phyloP scores from a whole-genome alignment of 2,329 filamentous ascomycete species.

The Venturia aucupariae region DNA sequence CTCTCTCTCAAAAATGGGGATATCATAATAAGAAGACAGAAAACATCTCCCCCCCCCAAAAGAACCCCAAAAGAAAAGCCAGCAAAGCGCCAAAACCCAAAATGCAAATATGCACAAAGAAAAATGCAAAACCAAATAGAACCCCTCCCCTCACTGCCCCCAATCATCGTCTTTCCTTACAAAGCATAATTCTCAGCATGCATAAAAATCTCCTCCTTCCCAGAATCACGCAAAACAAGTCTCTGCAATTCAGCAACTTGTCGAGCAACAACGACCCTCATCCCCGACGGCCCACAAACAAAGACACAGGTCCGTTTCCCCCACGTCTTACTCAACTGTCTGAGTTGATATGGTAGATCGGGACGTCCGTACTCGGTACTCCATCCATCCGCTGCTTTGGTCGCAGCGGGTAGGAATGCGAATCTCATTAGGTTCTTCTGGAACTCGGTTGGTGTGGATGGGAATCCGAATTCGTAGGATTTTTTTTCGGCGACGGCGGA shows the following conservation, averaged over 20 bases:
- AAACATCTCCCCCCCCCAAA: background rate
- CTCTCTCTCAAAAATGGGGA: background rate
- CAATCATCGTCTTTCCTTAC: constrained; percentile 39
- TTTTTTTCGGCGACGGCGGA: constrained; percentile 15
- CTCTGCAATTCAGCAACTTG: constrained; percentile 75
- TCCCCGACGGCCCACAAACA: constrained; percentile 79
- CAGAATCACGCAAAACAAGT: constrained; percentile 53
- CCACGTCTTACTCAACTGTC: constrained; percentile 68
- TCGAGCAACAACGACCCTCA: constrained; percentile 81
- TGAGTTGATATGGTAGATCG: constrained; percentile 77
- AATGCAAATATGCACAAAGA: background rate
- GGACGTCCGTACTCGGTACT: constrained; percentile 87
- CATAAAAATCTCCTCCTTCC: constrained; percentile 73
- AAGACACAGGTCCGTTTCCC: constrained; percentile 80
- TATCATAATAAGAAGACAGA: background rate
- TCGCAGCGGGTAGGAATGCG: constrained; percentile 58
- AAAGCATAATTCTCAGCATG: constrained; percentile 94
- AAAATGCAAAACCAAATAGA: background rate
- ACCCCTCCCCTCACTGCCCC: constrained; percentile 18
- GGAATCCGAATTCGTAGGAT: constrained; percentile 55
- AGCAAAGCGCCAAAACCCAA: background rate
- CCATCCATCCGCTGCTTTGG: constrained; percentile 52
- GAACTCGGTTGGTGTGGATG: constrained; percentile 74
- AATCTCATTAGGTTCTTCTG: constrained; percentile 87
- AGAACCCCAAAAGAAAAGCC: too few relatives aligned